Base-by-base conservation (phyloP, 129 eudicot genomes). In the Dittrichia graveolens region DNA sequence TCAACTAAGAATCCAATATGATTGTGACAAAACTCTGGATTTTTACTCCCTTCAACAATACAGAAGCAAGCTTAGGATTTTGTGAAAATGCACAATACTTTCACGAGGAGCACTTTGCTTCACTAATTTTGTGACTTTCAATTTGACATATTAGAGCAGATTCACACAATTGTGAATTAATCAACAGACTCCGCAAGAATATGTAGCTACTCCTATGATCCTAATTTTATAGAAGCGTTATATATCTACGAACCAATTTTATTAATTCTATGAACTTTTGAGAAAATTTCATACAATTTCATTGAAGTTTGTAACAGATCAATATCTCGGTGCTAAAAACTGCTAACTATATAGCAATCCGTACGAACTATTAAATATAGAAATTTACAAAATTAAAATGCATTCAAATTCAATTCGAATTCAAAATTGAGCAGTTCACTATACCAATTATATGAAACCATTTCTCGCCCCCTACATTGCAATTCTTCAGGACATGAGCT, bases 401-500 rank as follows among this genome's bases (percentile, higher is more conserved):
- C 61, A 58, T 31, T 34, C 58, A 59, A 37, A 44, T 37, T n/a
- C 0, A 60, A 2, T 8, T 67, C 72, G 9, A 31, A 5, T n/a
- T 5, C 34, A 66, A 49, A 1, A 38, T 38, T 7, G 5, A 50
- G 37, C 61, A 38, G n/a, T 49, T 37, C 73, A 14, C 34, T 4
- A 49, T 38, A 54, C 14, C 7, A 35, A 47, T 19, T 15, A 38
- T 46, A 60, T 9, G 12, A 73, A 73, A 5, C 49, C 19, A 48
- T 14, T 47, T 60, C 49, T 35, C 4, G 61, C 2, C 48, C 58
- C 49, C 39, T 59, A 59, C 77, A 72, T 57, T 46, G 19, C 59
- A 12, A 73, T 73, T 59, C 19, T 47, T 45, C 67, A 35, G 47
- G 2, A 40, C 45, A 61, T 60, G 34, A 57, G 34, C 58, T 72